A percentile compares a stretch with the other conserved stretches of the same genome.
phyloP scores from a whole-genome alignment of 371 early-diverging fungal species.

The Lichtheimia hyalospora region DNA sequence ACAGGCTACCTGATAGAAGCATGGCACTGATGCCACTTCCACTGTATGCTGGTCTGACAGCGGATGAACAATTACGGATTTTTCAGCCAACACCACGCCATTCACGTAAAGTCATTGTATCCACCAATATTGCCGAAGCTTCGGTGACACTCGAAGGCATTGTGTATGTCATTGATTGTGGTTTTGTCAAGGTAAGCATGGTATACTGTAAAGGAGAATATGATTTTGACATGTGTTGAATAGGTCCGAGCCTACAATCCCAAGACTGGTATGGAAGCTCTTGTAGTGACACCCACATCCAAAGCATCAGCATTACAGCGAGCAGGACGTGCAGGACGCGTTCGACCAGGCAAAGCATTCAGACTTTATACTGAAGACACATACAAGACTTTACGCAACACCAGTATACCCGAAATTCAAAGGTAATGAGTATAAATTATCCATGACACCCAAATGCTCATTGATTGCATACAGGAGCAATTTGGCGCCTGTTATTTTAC shows the following conservation, averaged over 20 bases:
- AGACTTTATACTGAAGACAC: slow-evolving; percentile 73
- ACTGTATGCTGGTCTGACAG: slow-evolving; percentile 75
- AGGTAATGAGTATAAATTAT: slow-evolving; percentile 27
- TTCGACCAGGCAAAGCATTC: slow-evolving; percentile 66
- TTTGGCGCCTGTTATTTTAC: slow-evolving; percentile 61
- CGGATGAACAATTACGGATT: slow-evolving; percentile 65
- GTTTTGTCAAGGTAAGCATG: slow-evolving; percentile 72
- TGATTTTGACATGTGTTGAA: slow-evolving; percentile 6
- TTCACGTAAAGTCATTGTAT: slow-evolving; percentile 81
- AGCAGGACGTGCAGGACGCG: slow-evolving; percentile 82
- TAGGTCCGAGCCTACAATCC: slow-evolving; percentile 69
- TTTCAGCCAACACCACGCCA: slow-evolving; percentile 66
- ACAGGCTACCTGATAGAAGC: slow-evolving; percentile 32
- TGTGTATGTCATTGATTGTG: slow-evolving; percentile 84
- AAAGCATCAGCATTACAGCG: slow-evolving; percentile 80
- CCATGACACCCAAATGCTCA: too few relatives aligned
- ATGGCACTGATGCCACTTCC: slow-evolving; percentile 64
- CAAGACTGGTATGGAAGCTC: slow-evolving; percentile 60
- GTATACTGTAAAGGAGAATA: not conserved
- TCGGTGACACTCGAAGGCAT: slow-evolving; percentile 87
- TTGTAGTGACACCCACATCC: slow-evolving; percentile 63
- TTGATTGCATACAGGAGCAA: slow-evolving; percentile 37
- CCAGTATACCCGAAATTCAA: slow-evolving; percentile 75
- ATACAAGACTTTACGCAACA: slow-evolving; percentile 50
- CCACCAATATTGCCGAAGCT: slow-evolving; percentile 82